Evolutionary conservation across 139 green algal genomes (phyloP).

Genomic region (Microglena sp.): DNA sequence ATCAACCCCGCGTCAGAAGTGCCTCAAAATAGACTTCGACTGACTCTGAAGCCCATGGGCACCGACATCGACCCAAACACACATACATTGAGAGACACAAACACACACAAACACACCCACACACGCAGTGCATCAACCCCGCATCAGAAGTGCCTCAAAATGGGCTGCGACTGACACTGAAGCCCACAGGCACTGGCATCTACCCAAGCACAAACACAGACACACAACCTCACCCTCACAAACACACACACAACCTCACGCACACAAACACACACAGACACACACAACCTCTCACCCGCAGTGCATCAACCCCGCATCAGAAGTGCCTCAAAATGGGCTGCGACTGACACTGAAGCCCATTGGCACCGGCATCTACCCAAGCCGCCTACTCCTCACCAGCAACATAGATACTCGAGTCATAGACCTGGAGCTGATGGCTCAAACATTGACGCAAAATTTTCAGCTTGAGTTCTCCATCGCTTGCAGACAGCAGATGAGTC

Average conservation of each 20-base stretch:
- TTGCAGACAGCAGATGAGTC: conserved; percentile 32
- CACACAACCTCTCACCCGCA: not conserved
- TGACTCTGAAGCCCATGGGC: conserved; percentile 34
- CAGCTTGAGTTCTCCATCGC: conserved; percentile 48
- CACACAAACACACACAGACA: not conserved
- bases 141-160: too few species aligned
- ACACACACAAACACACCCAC: too few species aligned
- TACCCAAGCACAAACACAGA: conserved; percentile 50
- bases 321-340: not conserved
- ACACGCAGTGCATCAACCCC: too few species aligned
- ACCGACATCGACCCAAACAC: conserved; percentile 56
- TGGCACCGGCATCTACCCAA: conserved; percentile 54
- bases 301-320: not conserved
- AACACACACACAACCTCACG: not conserved
- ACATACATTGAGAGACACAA: too few species aligned
- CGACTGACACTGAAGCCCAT: conserved; percentile 34
- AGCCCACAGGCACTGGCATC: conserved; percentile 34
- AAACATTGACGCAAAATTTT: conserved; percentile 36
- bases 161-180: conserved; percentile 34
- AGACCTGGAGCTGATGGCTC: conserved; percentile 48
- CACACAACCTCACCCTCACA: not conserved
- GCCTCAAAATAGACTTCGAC: too few species aligned
- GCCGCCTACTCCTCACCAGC: conserved; percentile 42
- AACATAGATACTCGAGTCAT: conserved; percentile 52
- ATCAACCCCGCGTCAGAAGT: too few species aligned